Evolutionary conservation across 1,284 basidiomycete genomes (phyloP).

Genomic region (Hypsizygus ulmarius): DNA sequence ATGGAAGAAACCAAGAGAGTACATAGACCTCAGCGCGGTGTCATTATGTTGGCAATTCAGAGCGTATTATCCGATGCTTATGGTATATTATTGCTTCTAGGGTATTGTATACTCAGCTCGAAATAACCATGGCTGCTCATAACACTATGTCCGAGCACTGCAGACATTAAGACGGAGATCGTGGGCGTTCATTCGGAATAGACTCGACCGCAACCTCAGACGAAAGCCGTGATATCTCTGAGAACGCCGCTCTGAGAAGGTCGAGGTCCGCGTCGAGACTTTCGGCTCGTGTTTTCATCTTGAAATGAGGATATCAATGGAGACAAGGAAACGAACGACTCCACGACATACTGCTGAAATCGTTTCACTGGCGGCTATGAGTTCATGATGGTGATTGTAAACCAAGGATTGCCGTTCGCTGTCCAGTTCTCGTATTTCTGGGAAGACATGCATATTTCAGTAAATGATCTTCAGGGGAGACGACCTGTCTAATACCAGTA

Average conservation of each 20-base stretch:
- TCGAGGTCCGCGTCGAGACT: slow-evolving; percentile 81
- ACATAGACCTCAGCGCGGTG: too few relatives aligned
- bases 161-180: neutral
- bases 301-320: slow-evolving; percentile 6
- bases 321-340: neutral
- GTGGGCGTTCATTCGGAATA: slow-evolving; percentile 1
- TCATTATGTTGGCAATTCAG: too few relatives aligned
- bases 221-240: slow-evolving; percentile 77
- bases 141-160: neutral
- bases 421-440: slow-evolving; percentile 85
- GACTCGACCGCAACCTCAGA: slow-evolving; percentile 61
- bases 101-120: slow-evolving; percentile 3
- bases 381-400: slow-evolving; percentile 93
- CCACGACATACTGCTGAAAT: slow-evolving; percentile 70
- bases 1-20: too few relatives aligned
- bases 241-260: slow-evolving; percentile 73
- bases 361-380: slow-evolving; percentile 89
- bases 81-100: neutral
- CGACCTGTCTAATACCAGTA: slow-evolving; percentile 41
- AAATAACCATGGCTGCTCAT: slow-evolving; percentile 3
- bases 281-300: slow-evolving; percentile 87
- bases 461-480: neutral
- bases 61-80: too few relatives aligned
- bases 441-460: neutral
- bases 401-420: slow-evolving; percentile 88